Evolutionary conservation across 768 basidiomycete genomes (phyloP), one percentile per base, ranked within the genome.

Genomic region (Tricholoma terreum): DNA sequence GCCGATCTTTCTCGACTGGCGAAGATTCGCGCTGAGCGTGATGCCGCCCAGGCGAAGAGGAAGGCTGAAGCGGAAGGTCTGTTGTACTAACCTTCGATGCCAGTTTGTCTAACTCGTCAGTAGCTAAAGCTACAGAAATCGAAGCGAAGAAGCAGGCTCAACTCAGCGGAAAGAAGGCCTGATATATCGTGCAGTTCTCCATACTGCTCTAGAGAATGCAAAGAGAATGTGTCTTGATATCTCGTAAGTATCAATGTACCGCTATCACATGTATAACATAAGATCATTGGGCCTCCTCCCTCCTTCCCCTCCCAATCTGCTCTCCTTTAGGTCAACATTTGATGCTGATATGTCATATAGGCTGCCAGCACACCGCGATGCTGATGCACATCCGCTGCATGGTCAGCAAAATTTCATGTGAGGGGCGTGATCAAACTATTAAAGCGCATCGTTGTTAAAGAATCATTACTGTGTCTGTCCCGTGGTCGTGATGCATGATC

Each of bases 21-120:
- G 46, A 89, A 87, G 84, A 92, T 98, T 66, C 84, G 83, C 58
- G 87, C 84, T 55, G 92, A 96, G 58, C 87, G 95, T 50, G 94
- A 94, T 60, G 89, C 85, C 40, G 94, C 94, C 1, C 86, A 86
- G 48, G 90, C 90, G 1, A 91, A 89, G 80, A 79, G 94, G 55
- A 85, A 92, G 74, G 94, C 94, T 0, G 95, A 96, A 67, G 80
- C 85, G 4, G 92, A 93, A 63, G 91, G 94, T 93, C 53, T 33
- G 79, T 67, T 11, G 1, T 48, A 45, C 54, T 12, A 14, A 34
- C 34, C 12, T 1, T 36, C 10, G 46, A 33, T 42, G n/a, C 1
- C 22, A 21, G 33, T 11, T 10, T 35, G 7, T 12, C 21, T 45
- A 21, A 48, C 17, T 48, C 30, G 17, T 6, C 12, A 19, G 24